Percentiles rank a stretch among this genome's conserved stretches.
These are phyloP conservation scores for Paraconiothyrium sp. DNA, from an alignment of 2,329 filamentous ascomycete genomes.

Conservation along the genomic window DNA sequence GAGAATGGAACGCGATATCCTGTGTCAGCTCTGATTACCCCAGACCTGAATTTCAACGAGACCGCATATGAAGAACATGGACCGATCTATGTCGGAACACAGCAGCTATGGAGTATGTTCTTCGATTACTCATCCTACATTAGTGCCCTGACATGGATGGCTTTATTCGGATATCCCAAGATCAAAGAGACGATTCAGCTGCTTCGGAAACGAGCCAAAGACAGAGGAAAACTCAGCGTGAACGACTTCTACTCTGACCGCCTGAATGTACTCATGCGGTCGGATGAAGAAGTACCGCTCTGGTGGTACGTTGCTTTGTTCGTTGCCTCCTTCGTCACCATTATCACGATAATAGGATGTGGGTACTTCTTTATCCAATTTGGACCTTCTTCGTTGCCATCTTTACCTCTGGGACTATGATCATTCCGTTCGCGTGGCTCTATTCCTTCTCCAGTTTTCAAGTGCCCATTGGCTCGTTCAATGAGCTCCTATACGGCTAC, in stretches of 20 bases:
- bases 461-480: conserved; percentile 66
- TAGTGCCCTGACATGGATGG: conserved; percentile 68
- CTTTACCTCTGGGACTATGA: conserved; percentile 63
- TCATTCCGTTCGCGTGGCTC: conserved; percentile 67
- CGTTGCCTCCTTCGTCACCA: conserved; percentile 57
- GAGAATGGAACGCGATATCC: conserved; percentile 61
- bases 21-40: conserved; percentile 53
- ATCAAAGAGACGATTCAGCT: conserved; percentile 59
- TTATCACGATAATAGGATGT: conserved; percentile 62
- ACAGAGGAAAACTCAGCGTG: conserved; percentile 38
- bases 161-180: conserved; percentile 63
- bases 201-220: conserved; percentile 49
- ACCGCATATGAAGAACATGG: conserved; percentile 60
- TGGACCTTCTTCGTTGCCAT: conserved; percentile 70
- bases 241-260: conserved; percentile 67
- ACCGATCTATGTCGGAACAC: conserved; percentile 66
- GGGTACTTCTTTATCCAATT: conserved; percentile 67
- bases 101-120: conserved; percentile 67
- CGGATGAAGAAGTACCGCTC: conserved; percentile 66
- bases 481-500: conserved; percentile 68
- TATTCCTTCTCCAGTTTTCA: conserved; percentile 68
- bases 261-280: conserved; percentile 66
- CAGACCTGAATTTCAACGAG: conserved; percentile 59
- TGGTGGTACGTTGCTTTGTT: conserved; percentile 68
- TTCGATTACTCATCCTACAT: conserved; percentile 69